Evolutionary conservation across 2,329 filamentous ascomycete genomes (phyloP).

Genomic region (Aspergillus udagawae): DNA sequence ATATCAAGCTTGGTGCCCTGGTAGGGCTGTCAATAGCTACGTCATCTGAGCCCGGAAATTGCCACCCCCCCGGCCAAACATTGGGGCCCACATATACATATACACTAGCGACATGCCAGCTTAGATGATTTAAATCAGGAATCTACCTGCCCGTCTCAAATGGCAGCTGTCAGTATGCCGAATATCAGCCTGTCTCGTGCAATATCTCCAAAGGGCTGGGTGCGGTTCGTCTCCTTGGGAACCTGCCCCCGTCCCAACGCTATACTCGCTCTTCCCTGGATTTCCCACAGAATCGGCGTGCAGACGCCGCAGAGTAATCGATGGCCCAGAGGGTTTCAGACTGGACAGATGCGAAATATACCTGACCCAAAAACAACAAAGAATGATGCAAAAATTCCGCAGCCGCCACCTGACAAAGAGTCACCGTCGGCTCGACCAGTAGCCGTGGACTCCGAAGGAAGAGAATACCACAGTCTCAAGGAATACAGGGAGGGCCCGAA

Average conservation of each 20-base stretch:
- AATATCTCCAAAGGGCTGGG: background rate
- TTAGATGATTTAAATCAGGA: background rate
- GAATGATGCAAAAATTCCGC: background rate
- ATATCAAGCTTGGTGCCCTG: background rate
- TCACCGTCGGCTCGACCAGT: background rate
- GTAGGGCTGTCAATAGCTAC: background rate
- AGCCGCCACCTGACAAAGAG: background rate
- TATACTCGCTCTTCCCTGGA: background rate
- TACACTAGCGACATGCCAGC: background rate
- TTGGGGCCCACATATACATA: background rate
- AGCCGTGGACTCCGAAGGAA: background rate
- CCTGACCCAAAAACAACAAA: background rate
- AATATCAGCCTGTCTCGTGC: background rate
- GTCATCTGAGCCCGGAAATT: background rate
- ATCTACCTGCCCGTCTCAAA: background rate
- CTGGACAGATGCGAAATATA: background rate
- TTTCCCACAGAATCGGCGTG: background rate
- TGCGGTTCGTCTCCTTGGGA: background rate
- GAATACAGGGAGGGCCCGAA: background rate
- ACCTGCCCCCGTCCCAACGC: background rate
- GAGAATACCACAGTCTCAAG: background rate
- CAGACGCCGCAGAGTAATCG: background rate
- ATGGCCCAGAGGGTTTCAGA: background rate
- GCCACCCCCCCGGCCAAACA: background rate
- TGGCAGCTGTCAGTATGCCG: background rate